Conservation (phyloP, 306 rosid species). For the Luffa acutangula region DNA sequence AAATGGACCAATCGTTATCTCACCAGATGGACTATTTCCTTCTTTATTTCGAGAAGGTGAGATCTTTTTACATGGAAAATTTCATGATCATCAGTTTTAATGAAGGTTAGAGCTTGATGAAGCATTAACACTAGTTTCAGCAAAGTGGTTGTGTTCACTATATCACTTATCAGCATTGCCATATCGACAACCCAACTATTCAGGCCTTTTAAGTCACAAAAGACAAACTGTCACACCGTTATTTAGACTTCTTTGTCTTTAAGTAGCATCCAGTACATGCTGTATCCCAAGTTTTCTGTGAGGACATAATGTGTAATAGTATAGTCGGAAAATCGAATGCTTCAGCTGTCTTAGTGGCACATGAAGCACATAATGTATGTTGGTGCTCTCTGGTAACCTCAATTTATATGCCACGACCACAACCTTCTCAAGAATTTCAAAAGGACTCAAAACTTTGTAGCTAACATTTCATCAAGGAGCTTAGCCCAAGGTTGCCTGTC, state of each 20-base stretch:
- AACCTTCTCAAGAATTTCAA: not conserved
- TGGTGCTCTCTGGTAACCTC: not conserved
- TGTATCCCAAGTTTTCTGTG: not conserved
- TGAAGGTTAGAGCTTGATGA: not conserved
- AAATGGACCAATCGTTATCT: slow-evolving; percentile 85
- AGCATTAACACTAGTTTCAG: not conserved
- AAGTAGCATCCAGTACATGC: not conserved
- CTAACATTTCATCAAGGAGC: not conserved
- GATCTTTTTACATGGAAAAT: not conserved
- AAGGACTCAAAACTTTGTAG: not conserved
- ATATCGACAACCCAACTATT: not conserved
- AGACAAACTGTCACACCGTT: not conserved
- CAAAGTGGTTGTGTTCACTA: not conserved
- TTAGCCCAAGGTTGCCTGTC: not conserved
- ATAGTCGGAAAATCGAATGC: not conserved
- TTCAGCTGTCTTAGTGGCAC: not conserved
- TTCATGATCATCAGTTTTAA: not conserved
- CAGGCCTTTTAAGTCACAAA: not conserved
- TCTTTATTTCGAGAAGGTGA: slow-evolving; percentile 89
- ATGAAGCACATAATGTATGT: not conserved
- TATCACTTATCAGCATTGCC: too few relatives aligned
- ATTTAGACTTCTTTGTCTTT: not conserved
- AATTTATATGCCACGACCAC: too few relatives aligned
- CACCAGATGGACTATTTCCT: slow-evolving; percentile 97
- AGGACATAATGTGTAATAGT: not conserved